Conservation (phyloP, 139 green algal genomes). For the Gonium pectorale region DNA sequence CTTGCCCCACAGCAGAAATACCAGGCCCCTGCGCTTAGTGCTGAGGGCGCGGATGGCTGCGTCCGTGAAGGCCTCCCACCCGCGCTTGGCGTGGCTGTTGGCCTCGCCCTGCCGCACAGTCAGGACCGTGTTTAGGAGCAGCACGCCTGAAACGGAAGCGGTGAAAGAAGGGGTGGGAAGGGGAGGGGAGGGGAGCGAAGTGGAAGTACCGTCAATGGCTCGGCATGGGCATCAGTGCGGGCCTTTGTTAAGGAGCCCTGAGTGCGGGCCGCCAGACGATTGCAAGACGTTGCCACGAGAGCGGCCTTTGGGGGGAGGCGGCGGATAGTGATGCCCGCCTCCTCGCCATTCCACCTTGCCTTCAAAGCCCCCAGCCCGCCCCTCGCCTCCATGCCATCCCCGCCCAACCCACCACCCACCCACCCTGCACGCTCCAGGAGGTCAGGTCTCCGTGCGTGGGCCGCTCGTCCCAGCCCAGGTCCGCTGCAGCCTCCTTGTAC, state of each 20-base stretch:
- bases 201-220: no score
- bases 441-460: constrained; percentile 24
- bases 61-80: constrained; percentile 89
- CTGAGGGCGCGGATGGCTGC: constrained; percentile 82
- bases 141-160: constrained; percentile 71
- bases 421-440: constrained; percentile 32
- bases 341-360: no score
- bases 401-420: no score
- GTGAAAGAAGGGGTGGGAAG: not conserved
- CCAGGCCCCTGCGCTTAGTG: constrained; percentile 70
- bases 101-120: constrained; percentile 88
- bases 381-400: not conserved
- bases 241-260: no score
- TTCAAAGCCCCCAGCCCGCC: not conserved
- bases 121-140: constrained; percentile 95
- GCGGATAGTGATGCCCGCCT: no score
- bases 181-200: not conserved
- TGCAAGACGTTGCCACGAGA: no score
- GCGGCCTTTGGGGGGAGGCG: no score
- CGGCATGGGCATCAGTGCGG: no score
- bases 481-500: constrained; percentile 62
- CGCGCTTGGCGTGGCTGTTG: constrained; percentile 82
- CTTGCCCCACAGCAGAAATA: constrained; percentile 96
- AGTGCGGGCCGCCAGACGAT: no score
- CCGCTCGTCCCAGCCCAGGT: constrained; percentile 43